Evolutionary conservation across 164 flowering plant species (phyloP).

Genomic region (Macadamia tetraphylla): DNA sequence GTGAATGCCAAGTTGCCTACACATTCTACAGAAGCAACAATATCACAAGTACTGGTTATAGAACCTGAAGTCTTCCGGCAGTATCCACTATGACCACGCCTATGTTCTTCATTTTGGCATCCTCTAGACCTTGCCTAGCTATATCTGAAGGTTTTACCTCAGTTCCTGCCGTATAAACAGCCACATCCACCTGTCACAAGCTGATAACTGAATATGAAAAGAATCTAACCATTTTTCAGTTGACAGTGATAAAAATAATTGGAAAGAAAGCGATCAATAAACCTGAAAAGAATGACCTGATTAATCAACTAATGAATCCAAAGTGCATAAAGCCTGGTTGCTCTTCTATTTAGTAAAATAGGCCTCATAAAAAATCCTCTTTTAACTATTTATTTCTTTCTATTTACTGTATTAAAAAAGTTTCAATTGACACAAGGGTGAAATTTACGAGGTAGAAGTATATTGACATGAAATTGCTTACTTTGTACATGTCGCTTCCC

Average conservation of each 20-base stretch:
- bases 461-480: no score
- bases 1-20: background rate
- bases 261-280: background rate
- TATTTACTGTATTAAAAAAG: no score
- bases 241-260: background rate
- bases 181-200: slow-evolving; percentile 77
- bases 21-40: background rate
- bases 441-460: no score
- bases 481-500: no score
- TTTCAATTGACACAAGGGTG: no score
- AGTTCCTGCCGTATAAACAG: slow-evolving; percentile 91
- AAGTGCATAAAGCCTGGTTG: background rate
- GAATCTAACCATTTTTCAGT: slow-evolving; percentile 3
- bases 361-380: background rate
- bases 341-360: background rate
- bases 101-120: slow-evolving; percentile 69
- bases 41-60: slow-evolving; percentile 6
- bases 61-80: slow-evolving; percentile 98
- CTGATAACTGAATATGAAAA: slow-evolving; percentile 26
- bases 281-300: background rate
- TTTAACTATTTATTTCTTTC: no score
- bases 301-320: background rate
- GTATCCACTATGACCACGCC: slow-evolving; percentile 97
- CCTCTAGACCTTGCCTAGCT: slow-evolving; percentile 76
- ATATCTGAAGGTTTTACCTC: slow-evolving; percentile 83